Conservation (phyloP, 2,329 filamentous ascomycete genomes). For the Purpureocillium lavendulum region DNA sequence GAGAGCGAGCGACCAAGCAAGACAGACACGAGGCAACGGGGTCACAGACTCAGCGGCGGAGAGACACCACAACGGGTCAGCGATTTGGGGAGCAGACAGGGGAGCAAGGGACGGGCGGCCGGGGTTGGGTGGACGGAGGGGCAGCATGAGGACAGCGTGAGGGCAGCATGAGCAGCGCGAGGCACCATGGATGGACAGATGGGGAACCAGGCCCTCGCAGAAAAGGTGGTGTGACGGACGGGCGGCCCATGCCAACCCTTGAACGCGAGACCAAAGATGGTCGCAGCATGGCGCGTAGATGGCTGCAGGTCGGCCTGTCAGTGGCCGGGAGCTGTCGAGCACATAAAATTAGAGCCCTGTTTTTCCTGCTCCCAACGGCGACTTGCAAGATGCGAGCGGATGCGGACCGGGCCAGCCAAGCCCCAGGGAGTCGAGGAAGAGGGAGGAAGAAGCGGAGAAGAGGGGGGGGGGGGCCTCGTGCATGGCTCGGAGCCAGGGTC, state of each 20-base stretch:
- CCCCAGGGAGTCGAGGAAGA: neutral
- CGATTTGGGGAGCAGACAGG: too few species aligned
- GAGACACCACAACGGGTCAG: too few species aligned
- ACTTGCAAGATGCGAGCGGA: slow-evolving; percentile 18
- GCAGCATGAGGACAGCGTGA: too few species aligned
- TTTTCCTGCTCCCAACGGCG: slow-evolving; percentile 2
- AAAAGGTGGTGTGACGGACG: slow-evolving; percentile 25
- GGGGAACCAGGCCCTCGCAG: neutral
- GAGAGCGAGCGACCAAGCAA: neutral
- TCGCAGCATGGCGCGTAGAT: slow-evolving; percentile 36
- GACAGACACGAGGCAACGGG: neutral
- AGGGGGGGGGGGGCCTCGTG: neutral
- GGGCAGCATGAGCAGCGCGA: too few species aligned
- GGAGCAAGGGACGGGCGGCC: too few species aligned
- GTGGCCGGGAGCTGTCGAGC: slow-evolving; percentile 28
- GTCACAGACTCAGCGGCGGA: too few species aligned
- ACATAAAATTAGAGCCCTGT: slow-evolving; percentile 36
- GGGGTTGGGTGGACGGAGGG: too few species aligned
- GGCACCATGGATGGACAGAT: slow-evolving; percentile 1
- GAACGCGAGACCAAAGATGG: slow-evolving; percentile 17
- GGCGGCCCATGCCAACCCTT: slow-evolving; percentile 9
- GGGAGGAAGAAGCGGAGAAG: too few species aligned
- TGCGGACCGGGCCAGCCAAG: slow-evolving; percentile 6
- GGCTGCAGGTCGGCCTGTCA: slow-evolving; percentile 29
- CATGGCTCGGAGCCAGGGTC: slow-evolving; percentile 3